Evolutionary conservation across 2,329 filamentous ascomycete genomes (phyloP), one percentile per base, ranked within the genome.

Genomic region (Gaeumannomyces tritici): DNA sequence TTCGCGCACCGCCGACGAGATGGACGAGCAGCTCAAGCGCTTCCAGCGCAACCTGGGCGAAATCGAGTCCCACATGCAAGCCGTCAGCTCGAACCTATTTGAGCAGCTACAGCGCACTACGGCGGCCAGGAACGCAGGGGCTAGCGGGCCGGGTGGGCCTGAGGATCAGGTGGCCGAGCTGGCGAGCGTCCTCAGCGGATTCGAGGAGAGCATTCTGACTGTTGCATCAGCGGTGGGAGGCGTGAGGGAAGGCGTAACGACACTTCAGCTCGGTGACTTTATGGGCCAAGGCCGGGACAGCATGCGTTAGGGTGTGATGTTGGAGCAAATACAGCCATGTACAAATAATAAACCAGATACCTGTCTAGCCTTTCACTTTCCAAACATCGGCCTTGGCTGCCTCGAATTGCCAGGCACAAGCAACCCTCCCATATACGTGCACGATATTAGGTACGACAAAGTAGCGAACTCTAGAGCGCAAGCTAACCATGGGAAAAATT

Each of bases 31-130:
- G 61, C 79, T 88, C 62, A 77, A 77, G 55, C 80, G 76, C 64
- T 87, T 87, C 68, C 80, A 83, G 68, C 75, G 76, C 57, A 85
- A 84, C 65, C 73, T 89, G 62, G 77, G 79, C 62, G 85, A 89
- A 70, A 87, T 89, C 61, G 86, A 89, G 73, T 78, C 80, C 65
- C 86, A 88, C 69, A 76, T 89, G 65, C 79, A 85, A 64, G 82
- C 83, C 11, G 80, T 89, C n/a, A 85, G 88, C 71, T 77, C 79
- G 18, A 82, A 78, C 47, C 76, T 87, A 64, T 79, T 82, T 58
- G 80, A 85, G 64, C 83, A 88, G 71, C 78, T 87, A 64, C 83
- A 84, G 68, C 79, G 83, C 56, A 73, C 76, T 29, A 67, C 70
- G 0, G 67, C 68, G 6, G 65, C 69, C 64, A 62, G 65, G n/a